These are phyloP conservation scores for Colletotrichum tamarilloi DNA, from an alignment of 2,329 filamentous ascomycete genomes.

Conservation along the genomic window DNA sequence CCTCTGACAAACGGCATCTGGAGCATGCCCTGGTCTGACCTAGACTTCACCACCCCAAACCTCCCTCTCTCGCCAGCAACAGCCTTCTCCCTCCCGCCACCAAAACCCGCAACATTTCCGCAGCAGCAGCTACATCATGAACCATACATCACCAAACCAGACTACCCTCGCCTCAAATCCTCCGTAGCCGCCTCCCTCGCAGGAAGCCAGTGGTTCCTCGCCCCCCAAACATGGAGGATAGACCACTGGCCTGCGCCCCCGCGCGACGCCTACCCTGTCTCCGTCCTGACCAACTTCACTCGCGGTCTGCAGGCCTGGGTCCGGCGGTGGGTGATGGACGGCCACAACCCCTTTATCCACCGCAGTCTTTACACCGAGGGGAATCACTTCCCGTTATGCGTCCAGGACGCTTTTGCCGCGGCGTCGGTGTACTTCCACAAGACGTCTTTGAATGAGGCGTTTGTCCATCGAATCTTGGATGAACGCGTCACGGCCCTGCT, in stretches of 20 bases:
- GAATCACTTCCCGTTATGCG: slow-evolving; percentile 35
- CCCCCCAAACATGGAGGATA: slow-evolving; percentile 37
- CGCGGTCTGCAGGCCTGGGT: slow-evolving; percentile 39
- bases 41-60: not conserved
- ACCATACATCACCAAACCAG: not conserved
- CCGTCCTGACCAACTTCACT: slow-evolving; percentile 41
- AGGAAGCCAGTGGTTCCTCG: slow-evolving; percentile 37
- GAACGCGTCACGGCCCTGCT: slow-evolving; percentile 34
- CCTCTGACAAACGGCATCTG: not conserved
- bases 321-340: slow-evolving; percentile 38
- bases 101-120: not conserved
- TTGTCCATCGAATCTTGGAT: slow-evolving; percentile 40
- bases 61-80: not conserved
- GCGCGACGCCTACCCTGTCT: slow-evolving; percentile 17
- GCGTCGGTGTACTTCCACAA: slow-evolving; percentile 39
- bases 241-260: slow-evolving; percentile 15
- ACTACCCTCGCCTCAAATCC: not conserved
- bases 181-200: not conserved
- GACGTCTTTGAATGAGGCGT: slow-evolving; percentile 38
- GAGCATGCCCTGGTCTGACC: slow-evolving; percentile 6
- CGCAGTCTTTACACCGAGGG: slow-evolving; percentile 37
- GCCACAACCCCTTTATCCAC: slow-evolving; percentile 43
- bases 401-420: slow-evolving; percentile 42
- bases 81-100: not conserved
- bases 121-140: not conserved